phyloP scores from a whole-genome alignment of 179 eudicot species.

The Pouteria campechiana region DNA sequence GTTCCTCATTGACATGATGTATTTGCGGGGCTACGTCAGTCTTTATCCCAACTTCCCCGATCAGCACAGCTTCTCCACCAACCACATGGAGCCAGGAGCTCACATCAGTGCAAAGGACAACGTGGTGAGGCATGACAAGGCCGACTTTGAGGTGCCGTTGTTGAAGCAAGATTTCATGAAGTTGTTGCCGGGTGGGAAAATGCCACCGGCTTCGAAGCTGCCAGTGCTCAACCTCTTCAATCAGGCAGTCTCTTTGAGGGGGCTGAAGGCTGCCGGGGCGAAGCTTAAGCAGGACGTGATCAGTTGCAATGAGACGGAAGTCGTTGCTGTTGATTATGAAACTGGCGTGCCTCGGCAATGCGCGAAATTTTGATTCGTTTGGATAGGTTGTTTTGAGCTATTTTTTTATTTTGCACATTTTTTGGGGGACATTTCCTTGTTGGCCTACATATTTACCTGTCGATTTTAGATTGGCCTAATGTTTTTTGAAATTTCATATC shows the following conservation, averaged over 20 bases:
- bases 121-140: slow-evolving; percentile 57
- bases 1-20: slow-evolving; percentile 94
- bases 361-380: slow-evolving; percentile 39
- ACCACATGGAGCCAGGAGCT: slow-evolving; percentile 96
- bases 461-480: no score
- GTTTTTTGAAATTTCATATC: no score
- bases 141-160: slow-evolving; percentile 87
- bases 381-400: slow-evolving; percentile 3
- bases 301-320: slow-evolving; percentile 36
- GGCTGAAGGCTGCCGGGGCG: slow-evolving; percentile 83
- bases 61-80: slow-evolving; percentile 87
- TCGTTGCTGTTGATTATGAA: slow-evolving; percentile 47
- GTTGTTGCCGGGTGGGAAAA: slow-evolving; percentile 59
- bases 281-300: slow-evolving; percentile 75
- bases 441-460: no score
- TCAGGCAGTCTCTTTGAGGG: slow-evolving; percentile 71
- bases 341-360: slow-evolving; percentile 76
- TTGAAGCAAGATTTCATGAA: slow-evolving; percentile 52
- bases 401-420: slow-evolving; percentile 4
- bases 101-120: slow-evolving; percentile 87
- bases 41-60: slow-evolving; percentile 80
- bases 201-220: slow-evolving; percentile 68
- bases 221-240: slow-evolving; percentile 80
- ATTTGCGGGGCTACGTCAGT: slow-evolving; percentile 74
- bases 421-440: not conserved